Conservation (phyloP, 2,329 filamentous ascomycete genomes). For the Phialocephala sp. region DNA sequence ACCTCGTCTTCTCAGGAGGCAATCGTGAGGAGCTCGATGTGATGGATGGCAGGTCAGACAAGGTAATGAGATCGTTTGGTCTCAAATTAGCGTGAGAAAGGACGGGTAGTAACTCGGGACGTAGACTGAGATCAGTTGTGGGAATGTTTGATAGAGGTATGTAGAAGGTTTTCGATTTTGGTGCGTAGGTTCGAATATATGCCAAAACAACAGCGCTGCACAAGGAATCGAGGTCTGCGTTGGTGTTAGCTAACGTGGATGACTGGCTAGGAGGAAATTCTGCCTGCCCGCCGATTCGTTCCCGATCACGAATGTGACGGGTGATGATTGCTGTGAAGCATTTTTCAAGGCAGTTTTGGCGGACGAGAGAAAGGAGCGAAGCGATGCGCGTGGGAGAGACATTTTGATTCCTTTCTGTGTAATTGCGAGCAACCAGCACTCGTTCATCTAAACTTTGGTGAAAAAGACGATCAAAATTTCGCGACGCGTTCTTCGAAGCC, state of each 20-base stretch:
- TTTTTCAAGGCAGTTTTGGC: slow-evolving; percentile 55
- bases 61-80: slow-evolving; percentile 67
- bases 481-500: neutral
- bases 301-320: slow-evolving; percentile 67
- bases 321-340: slow-evolving; percentile 50
- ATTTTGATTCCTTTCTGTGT: slow-evolving; percentile 25
- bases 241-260: slow-evolving; percentile 6
- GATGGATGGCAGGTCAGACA: slow-evolving; percentile 59
- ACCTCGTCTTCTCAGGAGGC: slow-evolving; percentile 62
- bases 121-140: slow-evolving; percentile 69
- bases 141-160: slow-evolving; percentile 77
- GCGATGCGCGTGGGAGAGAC: slow-evolving; percentile 45
- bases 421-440: slow-evolving; percentile 6
- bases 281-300: slow-evolving; percentile 69
- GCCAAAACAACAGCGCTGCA: slow-evolving; percentile 76
- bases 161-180: slow-evolving; percentile 55
- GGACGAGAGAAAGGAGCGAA: slow-evolving; percentile 57
- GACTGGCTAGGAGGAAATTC: neutral
- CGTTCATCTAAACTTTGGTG: neutral
- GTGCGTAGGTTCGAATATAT: slow-evolving; percentile 69
- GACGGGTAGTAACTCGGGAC: slow-evolving; percentile 73
- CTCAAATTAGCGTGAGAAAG: slow-evolving; percentile 65
- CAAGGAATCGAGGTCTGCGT: slow-evolving; percentile 77
- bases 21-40: slow-evolving; percentile 11
- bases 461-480: neutral